phyloP scores from a whole-genome alignment of 208 protist species.

The Endotrypanum monterogeii region DNA sequence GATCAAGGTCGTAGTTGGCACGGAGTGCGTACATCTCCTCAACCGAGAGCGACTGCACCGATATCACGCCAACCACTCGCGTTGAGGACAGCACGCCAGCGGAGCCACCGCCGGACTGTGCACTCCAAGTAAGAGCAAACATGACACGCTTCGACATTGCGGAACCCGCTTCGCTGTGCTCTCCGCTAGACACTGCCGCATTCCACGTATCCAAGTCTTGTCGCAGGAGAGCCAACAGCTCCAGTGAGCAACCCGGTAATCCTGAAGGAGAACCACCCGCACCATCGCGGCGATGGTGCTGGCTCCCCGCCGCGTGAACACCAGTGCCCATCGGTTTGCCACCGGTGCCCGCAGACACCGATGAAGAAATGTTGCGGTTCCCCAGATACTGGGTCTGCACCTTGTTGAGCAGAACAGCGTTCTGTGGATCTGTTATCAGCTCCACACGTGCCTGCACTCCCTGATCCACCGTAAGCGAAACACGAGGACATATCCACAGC shows the following conservation, averaged over 20 bases:
- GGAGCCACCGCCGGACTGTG: not conserved
- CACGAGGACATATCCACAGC: slow-evolving; percentile 78
- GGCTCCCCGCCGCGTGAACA: slow-evolving; percentile 25
- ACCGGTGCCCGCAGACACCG: not conserved
- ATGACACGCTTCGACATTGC: slow-evolving; percentile 15
- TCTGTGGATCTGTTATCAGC: slow-evolving; percentile 11
- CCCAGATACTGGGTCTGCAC: slow-evolving; percentile 19
- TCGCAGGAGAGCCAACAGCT: slow-evolving; percentile 31
- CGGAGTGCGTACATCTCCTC: slow-evolving; percentile 84
- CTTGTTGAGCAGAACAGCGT: slow-evolving; percentile 13
- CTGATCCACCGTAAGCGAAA: slow-evolving; percentile 18
- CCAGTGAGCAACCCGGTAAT: slow-evolving; percentile 18
- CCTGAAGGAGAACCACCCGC: slow-evolving; percentile 6
- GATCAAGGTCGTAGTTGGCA: slow-evolving; percentile 88
- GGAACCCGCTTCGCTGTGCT: not conserved
- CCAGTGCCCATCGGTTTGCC: slow-evolving; percentile 12
- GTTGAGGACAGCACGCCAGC: slow-evolving; percentile 1
- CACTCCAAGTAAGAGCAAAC: slow-evolving; percentile 36
- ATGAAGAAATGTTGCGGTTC: not conserved
- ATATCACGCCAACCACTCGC: slow-evolving; percentile 58
- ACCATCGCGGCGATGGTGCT: slow-evolving; percentile 13
- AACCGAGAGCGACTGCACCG: slow-evolving; percentile 50
- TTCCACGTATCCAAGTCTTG: slow-evolving; percentile 21
- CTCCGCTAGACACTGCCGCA: not conserved
- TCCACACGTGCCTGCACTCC: slow-evolving; percentile 27